Base-by-base conservation (phyloP, 2,329 filamentous ascomycete genomes). In the Colletotrichum sp. region DNA sequence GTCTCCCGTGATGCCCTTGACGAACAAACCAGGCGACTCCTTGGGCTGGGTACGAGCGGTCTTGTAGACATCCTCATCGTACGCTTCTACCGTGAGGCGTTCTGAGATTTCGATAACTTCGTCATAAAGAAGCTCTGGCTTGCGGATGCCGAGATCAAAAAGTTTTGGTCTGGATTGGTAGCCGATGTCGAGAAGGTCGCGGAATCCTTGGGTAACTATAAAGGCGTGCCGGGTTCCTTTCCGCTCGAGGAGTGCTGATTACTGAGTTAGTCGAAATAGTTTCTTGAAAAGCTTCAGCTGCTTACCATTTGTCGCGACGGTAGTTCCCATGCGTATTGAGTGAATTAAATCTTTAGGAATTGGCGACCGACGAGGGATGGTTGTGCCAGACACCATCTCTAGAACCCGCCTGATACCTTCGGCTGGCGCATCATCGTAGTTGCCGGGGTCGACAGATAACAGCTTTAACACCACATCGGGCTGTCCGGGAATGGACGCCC, bases 151-250 rank as follows among this genome's bases (percentile, higher is more conserved):
- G 8, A 95, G 86, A 79, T 95, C 93, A 78, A 95, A 95, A 71
- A 95, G 93, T 76, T 93, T 90, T 1, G 94, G 94, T 32, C 94
- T 88, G 2, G 92, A 92, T 83, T 95, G 94, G 80, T 95, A 95
- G 2, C 94, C 93, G 79, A 95, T 95, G 34, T 90, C 88, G 5
- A 95, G 85, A 75, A 93, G 93, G 80, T 95, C 93, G 77, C 91
- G 91, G 18, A 75, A 36, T 0, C 94, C 94, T 69, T 91, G 92
- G 2, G 93, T 95, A 1, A 95, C 88, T 79, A 95, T 89, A 7
- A 77, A 68, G 0, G 93, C 94, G 78, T 94, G 93, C 30, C 89
- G 89, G 79, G 95, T 93, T 26, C 94, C 94, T 82, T 95, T 95
- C 57, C 93, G 86, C 81, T 95, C 94, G 2, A 95, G 85, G 24